Percentiles rank a stretch among this genome's conserved stretches.
Conservation (phyloP, 495 filamentous ascomycete genomes). For the Penicillium nucicola region DNA sequence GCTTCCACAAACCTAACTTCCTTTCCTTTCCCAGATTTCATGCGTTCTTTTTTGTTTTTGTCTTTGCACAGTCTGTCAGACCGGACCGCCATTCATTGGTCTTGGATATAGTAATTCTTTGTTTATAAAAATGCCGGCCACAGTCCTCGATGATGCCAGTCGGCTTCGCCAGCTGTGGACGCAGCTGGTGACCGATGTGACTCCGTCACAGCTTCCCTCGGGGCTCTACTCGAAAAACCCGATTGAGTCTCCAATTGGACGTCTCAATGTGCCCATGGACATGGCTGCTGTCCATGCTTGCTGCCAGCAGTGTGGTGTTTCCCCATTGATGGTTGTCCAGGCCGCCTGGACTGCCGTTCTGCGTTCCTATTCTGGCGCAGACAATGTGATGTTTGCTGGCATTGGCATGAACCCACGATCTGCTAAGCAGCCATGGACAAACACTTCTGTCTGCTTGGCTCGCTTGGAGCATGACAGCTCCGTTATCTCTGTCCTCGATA, state of each 20-base stretch:
- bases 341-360: conserved; percentile 47
- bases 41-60: background rate
- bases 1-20: background rate
- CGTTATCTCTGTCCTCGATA: conserved; percentile 4
- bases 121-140: conserved; percentile 11
- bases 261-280: conserved; percentile 5
- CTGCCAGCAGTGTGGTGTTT: conserved; percentile 34
- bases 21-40: background rate
- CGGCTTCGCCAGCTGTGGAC: conserved; percentile 15
- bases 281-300: conserved; percentile 18
- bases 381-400: conserved; percentile 29
- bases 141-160: conserved; percentile 10
- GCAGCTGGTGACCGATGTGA: conserved; percentile 13
- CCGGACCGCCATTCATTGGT: background rate
- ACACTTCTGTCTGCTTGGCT: conserved; percentile 5
- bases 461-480: conserved; percentile 7
- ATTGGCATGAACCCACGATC: conserved; percentile 11
- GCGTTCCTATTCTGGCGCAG: conserved; percentile 39
- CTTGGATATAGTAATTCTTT: conserved; percentile 1
- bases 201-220: conserved; percentile 11
- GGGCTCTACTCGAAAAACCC: conserved; percentile 6
- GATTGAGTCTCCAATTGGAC: background rate
- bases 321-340: conserved; percentile 38
- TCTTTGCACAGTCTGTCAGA: conserved; percentile 7
- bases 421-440: conserved; percentile 9